phyloP scores from a whole-genome alignment of 257 asterid species.

The Scutellaria baicalensis region DNA sequence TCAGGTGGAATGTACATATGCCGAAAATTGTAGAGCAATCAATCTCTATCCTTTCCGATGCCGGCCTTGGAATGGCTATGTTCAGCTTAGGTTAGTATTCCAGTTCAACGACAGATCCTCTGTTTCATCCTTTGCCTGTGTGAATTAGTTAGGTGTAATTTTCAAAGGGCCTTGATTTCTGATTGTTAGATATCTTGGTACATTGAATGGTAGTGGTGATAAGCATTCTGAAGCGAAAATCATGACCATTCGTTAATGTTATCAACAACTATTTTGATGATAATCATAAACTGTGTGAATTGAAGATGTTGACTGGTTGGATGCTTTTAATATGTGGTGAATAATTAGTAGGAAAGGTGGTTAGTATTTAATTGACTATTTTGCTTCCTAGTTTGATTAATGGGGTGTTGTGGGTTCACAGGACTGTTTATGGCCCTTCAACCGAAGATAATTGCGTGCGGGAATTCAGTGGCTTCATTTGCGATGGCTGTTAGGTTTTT shows the following conservation, averaged over 20 bases:
- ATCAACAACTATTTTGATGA: background rate
- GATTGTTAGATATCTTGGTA: background rate
- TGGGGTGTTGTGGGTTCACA: conserved; percentile 18
- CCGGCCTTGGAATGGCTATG: conserved; percentile 99
- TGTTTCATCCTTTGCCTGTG: background rate
- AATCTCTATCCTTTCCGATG: conserved; percentile 80
- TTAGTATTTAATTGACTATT: background rate
- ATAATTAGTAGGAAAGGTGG: too few relatives aligned
- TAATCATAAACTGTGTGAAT: background rate
- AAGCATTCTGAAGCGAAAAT: background rate
- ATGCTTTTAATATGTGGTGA: too few relatives aligned
- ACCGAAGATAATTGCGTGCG: conserved; percentile 91
- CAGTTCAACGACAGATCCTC: background rate
- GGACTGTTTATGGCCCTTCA: conserved; percentile 99
- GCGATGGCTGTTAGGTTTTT: conserved; percentile 96
- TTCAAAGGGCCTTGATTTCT: background rate
- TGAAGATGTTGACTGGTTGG: too few relatives aligned
- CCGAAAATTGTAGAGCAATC: conserved; percentile 61
- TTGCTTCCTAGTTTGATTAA: background rate
- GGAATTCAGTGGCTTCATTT: conserved; percentile 78
- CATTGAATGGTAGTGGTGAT: background rate
- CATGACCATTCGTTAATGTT: conserved; percentile 22
- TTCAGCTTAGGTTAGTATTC: conserved; percentile 70
- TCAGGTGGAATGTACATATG: conserved; percentile 89
- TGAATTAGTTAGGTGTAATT: background rate